Conservation (phyloP, 352 stramenopile species). For the Phytophthora ohioensis region DNA sequence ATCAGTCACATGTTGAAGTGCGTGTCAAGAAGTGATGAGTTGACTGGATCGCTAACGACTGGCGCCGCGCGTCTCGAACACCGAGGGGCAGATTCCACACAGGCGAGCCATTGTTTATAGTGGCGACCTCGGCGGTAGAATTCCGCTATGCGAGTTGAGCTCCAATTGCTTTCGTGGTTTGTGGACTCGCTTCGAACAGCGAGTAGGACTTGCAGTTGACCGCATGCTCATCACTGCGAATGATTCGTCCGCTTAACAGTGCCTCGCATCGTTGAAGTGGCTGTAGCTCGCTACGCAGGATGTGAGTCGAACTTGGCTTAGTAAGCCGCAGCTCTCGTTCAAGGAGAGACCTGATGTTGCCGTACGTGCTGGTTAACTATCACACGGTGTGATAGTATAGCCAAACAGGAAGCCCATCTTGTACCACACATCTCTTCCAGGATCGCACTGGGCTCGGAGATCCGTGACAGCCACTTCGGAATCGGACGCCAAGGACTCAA, state of each 20-base stretch:
- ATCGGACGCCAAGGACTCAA: constrained; percentile 12
- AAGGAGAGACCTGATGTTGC: constrained; percentile 3
- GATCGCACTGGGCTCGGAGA: not conserved
- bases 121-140: not conserved
- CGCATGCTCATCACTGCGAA: not conserved
- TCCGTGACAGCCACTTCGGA: constrained; percentile 14
- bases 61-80: constrained; percentile 32
- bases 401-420: not conserved
- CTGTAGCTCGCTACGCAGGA: not conserved
- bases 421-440: constrained; percentile 2
- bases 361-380: constrained; percentile 9
- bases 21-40: constrained; percentile 9
- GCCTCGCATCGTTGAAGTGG: constrained; percentile 31
- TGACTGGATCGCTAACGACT: constrained; percentile 70
- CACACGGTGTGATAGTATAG: constrained; percentile 16
- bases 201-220: not conserved
- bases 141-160: not conserved
- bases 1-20: constrained; percentile 21
- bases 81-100: constrained; percentile 11
- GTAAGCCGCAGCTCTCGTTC: not conserved
- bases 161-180: not conserved
- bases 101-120: constrained; percentile 14
- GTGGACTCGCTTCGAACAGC: constrained; percentile 16
- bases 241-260: constrained; percentile 23
- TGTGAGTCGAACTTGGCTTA: not conserved